Percentiles rank a stretch among this genome's conserved stretches.
phyloP scores from a whole-genome alignment of 371 early-diverging fungal species.

The Dichotomocladium elegans region DNA sequence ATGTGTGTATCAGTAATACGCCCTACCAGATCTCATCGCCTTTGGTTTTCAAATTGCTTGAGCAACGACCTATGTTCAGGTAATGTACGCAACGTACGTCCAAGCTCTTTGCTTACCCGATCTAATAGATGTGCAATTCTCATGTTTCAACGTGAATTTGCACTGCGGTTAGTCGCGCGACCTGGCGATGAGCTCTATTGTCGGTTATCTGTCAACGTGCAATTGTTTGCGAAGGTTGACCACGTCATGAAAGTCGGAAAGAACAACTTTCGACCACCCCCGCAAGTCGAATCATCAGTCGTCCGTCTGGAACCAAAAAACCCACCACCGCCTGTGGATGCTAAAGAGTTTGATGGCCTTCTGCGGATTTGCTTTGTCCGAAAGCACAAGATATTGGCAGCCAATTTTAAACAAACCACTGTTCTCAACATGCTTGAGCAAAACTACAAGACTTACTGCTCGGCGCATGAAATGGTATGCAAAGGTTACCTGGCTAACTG shows the following conservation, averaged over 20 bases:
- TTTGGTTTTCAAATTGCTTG: slow-evolving; percentile 95
- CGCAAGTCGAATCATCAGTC: slow-evolving; percentile 97
- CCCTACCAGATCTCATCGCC: slow-evolving; percentile 99
- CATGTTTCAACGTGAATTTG: slow-evolving; percentile 99
- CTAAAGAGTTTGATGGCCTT: slow-evolving; percentile 98
- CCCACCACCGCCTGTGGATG: slow-evolving; percentile 93
- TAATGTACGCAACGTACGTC: slow-evolving; percentile 2
- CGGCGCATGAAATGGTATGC: slow-evolving; percentile 65
- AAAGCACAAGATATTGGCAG: slow-evolving; percentile 95
- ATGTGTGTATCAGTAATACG: slow-evolving; percentile 99
- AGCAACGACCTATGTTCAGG: slow-evolving; percentile 90
- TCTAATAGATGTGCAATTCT: slow-evolving; percentile 80
- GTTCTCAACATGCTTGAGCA: slow-evolving; percentile 87
- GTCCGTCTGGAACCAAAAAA: slow-evolving; percentile 94
- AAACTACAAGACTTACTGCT: slow-evolving; percentile 91
- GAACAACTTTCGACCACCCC: slow-evolving; percentile 99
- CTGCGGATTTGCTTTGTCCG: slow-evolving; percentile 93
- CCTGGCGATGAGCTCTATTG: slow-evolving; percentile 95
- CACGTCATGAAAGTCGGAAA: slow-evolving; percentile 98
- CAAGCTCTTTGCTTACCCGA: neutral
- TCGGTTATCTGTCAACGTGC: slow-evolving; percentile 96
- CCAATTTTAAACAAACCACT: slow-evolving; percentile 88
- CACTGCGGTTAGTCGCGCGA: slow-evolving; percentile 94
- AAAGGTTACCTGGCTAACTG: neutral
- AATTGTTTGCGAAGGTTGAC: slow-evolving; percentile 93